phyloP scores from a whole-genome alignment of 1,284 basidiomycete genomes.

The Chiua sp. region DNA sequence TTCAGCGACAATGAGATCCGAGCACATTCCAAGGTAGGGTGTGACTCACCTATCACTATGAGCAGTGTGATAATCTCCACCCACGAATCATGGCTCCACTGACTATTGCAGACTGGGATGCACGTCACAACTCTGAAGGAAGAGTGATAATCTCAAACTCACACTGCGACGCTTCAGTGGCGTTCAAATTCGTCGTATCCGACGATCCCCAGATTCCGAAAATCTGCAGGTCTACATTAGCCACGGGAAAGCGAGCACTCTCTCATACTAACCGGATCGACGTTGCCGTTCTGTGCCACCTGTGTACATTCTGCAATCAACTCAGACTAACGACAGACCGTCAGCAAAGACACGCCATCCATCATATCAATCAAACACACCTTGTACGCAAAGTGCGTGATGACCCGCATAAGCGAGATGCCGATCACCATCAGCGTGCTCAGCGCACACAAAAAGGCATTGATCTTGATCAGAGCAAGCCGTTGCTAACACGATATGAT shows the following conservation, averaged over 20 bases:
- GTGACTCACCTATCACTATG: constrained; percentile 32
- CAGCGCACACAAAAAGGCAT: constrained; percentile 57
- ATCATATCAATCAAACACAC: constrained; percentile 35
- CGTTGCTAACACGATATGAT: constrained; percentile 56
- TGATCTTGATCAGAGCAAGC: constrained; percentile 56
- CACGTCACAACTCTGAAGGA: constrained; percentile 10
- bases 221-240: constrained; percentile 25
- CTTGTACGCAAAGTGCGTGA: constrained; percentile 75
- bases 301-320: constrained; percentile 30
- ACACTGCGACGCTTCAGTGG: constrained; percentile 26
- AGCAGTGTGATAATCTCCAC: constrained; percentile 29
- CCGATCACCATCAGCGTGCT: constrained; percentile 58
- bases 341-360: constrained; percentile 11
- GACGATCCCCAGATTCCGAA: constrained; percentile 36
- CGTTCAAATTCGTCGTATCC: constrained; percentile 12
- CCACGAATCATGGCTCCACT: constrained; percentile 37
- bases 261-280: constrained; percentile 21
- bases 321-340: constrained; percentile 35
- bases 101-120: constrained; percentile 42
- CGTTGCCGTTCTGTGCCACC: constrained; percentile 23
- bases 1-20: not conserved
- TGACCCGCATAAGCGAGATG: constrained; percentile 57
- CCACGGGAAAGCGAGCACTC: not conserved
- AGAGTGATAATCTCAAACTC: constrained; percentile 4
- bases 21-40: not conserved